Base-by-base conservation (phyloP, 2,329 filamentous ascomycete species). In the Aurifilum marmelostoma region DNA sequence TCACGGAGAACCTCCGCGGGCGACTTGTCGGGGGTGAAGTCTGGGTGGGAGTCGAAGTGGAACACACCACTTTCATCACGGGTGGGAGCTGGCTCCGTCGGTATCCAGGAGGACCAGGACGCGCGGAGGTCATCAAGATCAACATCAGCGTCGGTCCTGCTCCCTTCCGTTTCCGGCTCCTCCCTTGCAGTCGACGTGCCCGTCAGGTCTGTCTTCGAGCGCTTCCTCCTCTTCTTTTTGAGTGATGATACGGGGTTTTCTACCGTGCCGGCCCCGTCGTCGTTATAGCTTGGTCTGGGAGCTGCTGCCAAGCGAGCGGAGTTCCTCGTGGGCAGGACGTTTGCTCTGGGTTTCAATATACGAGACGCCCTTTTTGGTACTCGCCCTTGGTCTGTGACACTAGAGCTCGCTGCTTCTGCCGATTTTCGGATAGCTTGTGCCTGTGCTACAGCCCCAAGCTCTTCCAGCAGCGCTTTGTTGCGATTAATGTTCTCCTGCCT, bases 11-110 rank as follows among this genome's bases (percentile, higher is more conserved):
- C 82, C 67, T 83, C 82, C 66, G 82, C 80, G 5, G 85, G 85
- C 1, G 83, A 83, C 72, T 86, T 87, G 73, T 87, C 87, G 2
- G 85, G 85, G 1, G 75, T 79, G 74, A 87, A 87, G 34, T 72
- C 72, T 0, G 80, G 81, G 68, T 82, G 79, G 8, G 77, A 78
- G 12, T 68, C 68, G 74, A 87, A 87, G 71, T 83, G 82, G 69
- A 85, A 84, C 0, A 75, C 79, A 8, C 79, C 81, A n/a, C 76
- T 72, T 0, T 75, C 74, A 67, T 83, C 80, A 39, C 83, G 78
- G 0, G 78, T 80, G 0, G 84, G 84, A 3, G 76, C 69, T 0
- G 76, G 64, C 3, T 79, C 83, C 0, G 73, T 70, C 1, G 81
- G 73, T 5, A 75, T 76, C 84, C 84, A 87, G 1, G 76, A 75